Base-by-base conservation (phyloP, 306 rosid species). In the Prunus mira region DNA sequence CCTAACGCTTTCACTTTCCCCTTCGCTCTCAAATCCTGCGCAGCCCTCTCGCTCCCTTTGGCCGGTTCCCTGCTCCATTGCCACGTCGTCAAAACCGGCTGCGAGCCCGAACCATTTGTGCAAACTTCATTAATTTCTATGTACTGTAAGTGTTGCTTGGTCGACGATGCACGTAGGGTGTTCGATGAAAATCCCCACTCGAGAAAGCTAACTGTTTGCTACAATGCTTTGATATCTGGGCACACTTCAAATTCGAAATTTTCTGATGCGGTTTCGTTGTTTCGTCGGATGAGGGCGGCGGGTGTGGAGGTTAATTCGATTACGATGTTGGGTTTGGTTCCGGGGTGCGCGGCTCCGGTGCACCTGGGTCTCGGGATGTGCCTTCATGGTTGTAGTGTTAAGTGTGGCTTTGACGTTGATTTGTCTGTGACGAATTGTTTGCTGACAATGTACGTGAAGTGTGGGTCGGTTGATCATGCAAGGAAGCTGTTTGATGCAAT, bases 1-100 rank as follows among this genome's bases (percentile, higher is more conserved):
- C 97, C 97, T 70, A 81, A 89, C 82, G 80, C 90, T 58, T 94
- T 90, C 86, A 89, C 96, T 5, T 94, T 91, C 78, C 97, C 98
- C 3, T 88, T 90, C 60, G 89, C 83, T 60, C 89, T 94, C 93
- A 94, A 94, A 71, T 92, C 95, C 10, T 92, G 93, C 65, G 96
- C 96, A 46, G 74, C 86, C 25, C 91, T 91, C 67, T 81, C 88
- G 3, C 87, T 88, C 38, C 88, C 93, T 56, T 51, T 84, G 19
- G 76, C 85, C 18, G 98, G 90, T 0, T 76, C 83, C 4, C 90
- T 84, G 15, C 76, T 94, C 82, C 98, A 94, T 46, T 79, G 85
- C 71, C 97, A 94, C 28, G 86, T 90, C 13, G n/a, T 90, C 81
- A 87, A 84, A 86, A 76, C 91, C 25, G 98, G 97, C 0, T 90